Evolutionary conservation across 495 filamentous ascomycete species (phyloP), one percentile per base, ranked within the genome.

Genomic region (Letharia lupina): DNA sequence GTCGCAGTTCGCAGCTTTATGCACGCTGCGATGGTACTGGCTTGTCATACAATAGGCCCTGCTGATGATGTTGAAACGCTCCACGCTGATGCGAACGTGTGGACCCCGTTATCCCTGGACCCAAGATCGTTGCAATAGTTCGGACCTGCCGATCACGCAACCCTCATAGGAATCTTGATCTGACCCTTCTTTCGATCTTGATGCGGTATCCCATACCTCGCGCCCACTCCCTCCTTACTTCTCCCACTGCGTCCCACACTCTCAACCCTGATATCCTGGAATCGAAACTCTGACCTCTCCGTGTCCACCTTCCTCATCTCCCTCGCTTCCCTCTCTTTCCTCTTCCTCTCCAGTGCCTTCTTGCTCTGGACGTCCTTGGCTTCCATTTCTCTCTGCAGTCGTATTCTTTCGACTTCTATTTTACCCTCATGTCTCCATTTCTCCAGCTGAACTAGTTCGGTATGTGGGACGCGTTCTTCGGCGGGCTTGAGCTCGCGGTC

Each of bases 401-500:
- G 68, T 5, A 74, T 65, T 3, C 76, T 70, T 45, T 83, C 75
- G 5, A 75, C 44, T 62, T 45, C 52, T 58, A 75, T 73, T 67
- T 72, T 63, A 10, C 76, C 77, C 47, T 68, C 64, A 62, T 64
- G 56, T n/a, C 59, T 39, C 67, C 69, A 69, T 41, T 58, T 68
- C 33, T 74, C 35, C 58, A 86, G 74, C 41, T 81, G 72, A 28
- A 96, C 80, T 52, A 98, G 79, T 71, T 96, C 89, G 3, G 93
- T 91, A 73, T 96, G 91, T 10, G 92, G 92, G 59, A 98, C 90
- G 71, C 91, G 88, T 58, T 86, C 78, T 69, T 98, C 95, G 10
- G 91, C 86, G 9, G 95, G 87, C 54, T 94, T 85, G 50, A 98
- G 84, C 20, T 82, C 82, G 61, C 80, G 73, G 48, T 80, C 77